phyloP scores from a whole-genome alignment of 129 eudicot genomes.

The Logfia minima region DNA sequence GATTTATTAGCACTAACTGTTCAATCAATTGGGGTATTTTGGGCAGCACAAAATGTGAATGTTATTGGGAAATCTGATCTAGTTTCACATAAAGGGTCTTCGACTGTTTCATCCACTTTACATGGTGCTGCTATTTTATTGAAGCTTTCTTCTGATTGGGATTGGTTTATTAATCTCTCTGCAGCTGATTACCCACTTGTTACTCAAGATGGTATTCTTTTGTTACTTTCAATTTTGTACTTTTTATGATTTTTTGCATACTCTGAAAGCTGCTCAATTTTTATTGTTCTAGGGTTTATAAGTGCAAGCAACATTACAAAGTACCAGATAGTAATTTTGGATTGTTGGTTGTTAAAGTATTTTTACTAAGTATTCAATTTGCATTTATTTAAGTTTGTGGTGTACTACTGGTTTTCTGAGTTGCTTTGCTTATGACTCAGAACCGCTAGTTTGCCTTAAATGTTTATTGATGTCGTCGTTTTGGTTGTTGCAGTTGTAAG shows the following conservation, averaged over 20 bases:
- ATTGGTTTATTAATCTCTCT: conserved; percentile 86
- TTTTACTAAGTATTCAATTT: conserved; percentile 3
- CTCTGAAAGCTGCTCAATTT: too few relatives aligned
- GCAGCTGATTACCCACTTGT: conserved; percentile 89
- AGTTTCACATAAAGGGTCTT: conserved; percentile 54
- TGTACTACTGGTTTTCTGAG: not conserved
- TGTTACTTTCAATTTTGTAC: not conserved
- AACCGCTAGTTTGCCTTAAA: not conserved
- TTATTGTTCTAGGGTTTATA: conserved; percentile 24
- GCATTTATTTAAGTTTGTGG: not conserved
- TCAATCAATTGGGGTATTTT: conserved; percentile 49
- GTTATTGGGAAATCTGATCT: conserved; percentile 71
- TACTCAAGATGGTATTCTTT: conserved; percentile 82
- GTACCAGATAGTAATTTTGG: not conserved
- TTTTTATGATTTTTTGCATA: not conserved
- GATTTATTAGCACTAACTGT: conserved; percentile 53
- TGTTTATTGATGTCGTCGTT: not conserved
- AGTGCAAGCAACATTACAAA: conserved; percentile 2
- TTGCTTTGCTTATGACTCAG: not conserved
- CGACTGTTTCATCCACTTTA: conserved; percentile 55
- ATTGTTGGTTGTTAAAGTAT: conserved; percentile 6
- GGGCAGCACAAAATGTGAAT: conserved; percentile 78
- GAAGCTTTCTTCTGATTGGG: conserved; percentile 58
- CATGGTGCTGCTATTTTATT: conserved; percentile 83
- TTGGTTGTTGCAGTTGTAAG: not conserved